Evolutionary conservation across 176 grass and related monocot genomes (phyloP).

Genomic region (Oryza glaberrima): DNA sequence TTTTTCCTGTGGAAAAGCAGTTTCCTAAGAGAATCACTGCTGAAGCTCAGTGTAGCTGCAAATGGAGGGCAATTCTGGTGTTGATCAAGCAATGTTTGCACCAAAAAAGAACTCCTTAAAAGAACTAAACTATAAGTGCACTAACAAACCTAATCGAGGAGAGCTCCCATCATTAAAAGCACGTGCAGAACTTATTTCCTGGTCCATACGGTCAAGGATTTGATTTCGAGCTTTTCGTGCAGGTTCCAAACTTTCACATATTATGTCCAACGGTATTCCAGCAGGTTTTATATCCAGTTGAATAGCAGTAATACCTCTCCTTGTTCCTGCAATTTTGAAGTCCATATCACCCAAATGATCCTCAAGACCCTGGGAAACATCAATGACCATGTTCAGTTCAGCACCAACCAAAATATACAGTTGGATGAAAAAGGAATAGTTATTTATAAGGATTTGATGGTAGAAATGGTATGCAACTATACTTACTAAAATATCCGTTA

Average conservation of each 20-base stretch:
- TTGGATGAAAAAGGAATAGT: not conserved
- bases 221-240: conserved; percentile 79
- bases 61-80: conserved; percentile 39
- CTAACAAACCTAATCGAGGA: conserved; percentile 81
- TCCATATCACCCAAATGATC: conserved; percentile 99
- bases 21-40: conserved; percentile 71
- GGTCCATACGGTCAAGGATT: conserved; percentile 91
- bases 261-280: conserved; percentile 94
- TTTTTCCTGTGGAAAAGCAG: conserved; percentile 78
- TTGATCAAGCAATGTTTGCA: conserved; percentile 16
- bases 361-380: conserved; percentile 80
- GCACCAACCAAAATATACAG: conserved; percentile 20
- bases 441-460: conserved; percentile 14
- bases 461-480: conserved; percentile 6
- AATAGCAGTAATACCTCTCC: conserved; percentile 92
- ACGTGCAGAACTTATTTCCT: conserved; percentile 83
- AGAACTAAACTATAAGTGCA: not conserved
- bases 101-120: not conserved
- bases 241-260: conserved; percentile 93
- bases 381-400: conserved; percentile 21
- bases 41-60: conserved; percentile 81
- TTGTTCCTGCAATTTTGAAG: conserved; percentile 99
- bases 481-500: conserved; percentile 95
- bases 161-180: conserved; percentile 69
- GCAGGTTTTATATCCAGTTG: conserved; percentile 99